Evolutionary conservation across 352 stramenopile genomes (phyloP).

Genomic region (Phytophthora cryptogea): DNA sequence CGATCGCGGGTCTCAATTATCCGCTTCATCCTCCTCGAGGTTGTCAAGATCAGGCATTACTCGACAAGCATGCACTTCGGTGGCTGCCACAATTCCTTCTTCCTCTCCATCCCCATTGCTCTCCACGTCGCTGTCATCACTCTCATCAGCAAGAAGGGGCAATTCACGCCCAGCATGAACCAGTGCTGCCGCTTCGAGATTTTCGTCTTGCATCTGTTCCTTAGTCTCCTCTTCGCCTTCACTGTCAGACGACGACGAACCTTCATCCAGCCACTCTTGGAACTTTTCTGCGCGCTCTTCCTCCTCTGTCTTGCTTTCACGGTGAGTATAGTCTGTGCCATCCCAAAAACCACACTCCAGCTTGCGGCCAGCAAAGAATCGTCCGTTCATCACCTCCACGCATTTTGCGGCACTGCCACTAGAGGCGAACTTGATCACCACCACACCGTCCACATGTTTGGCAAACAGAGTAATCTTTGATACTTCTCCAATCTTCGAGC

Average conservation of each 20-base stretch:
- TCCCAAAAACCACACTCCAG: conserved; percentile 95
- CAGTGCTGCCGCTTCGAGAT: conserved; percentile 1
- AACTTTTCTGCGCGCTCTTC: conserved; percentile 93
- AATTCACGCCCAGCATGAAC: conserved; percentile 34
- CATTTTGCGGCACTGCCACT: conserved; percentile 86
- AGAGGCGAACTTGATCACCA: conserved; percentile 95
- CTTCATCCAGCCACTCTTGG: conserved; percentile 93
- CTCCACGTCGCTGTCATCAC: conserved; percentile 36
- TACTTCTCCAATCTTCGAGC: conserved; percentile 86
- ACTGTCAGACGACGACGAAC: conserved; percentile 60
- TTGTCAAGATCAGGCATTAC: conserved; percentile 62
- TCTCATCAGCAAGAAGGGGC: conserved; percentile 31
- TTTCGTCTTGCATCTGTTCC: conserved; percentile 14
- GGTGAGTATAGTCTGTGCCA: conserved; percentile 93
- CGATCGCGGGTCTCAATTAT: conserved; percentile 5
- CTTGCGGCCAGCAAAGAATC: conserved; percentile 87
- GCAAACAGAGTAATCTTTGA: conserved; percentile 95
- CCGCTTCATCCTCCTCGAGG: conserved; percentile 40
- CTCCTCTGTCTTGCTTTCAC: conserved; percentile 76
- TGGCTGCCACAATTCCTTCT: conserved; percentile 7
- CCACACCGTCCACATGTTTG: conserved; percentile 91
- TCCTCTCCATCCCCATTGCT: conserved; percentile 28
- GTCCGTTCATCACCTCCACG: conserved; percentile 89
- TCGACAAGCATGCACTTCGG: conserved; percentile 52
- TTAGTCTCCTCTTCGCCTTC: conserved; percentile 43